Base-by-base conservation (phyloP, 225 moss, liverwort and hornwort species). In the Bryoerythrophyllum caledonicum region DNA sequence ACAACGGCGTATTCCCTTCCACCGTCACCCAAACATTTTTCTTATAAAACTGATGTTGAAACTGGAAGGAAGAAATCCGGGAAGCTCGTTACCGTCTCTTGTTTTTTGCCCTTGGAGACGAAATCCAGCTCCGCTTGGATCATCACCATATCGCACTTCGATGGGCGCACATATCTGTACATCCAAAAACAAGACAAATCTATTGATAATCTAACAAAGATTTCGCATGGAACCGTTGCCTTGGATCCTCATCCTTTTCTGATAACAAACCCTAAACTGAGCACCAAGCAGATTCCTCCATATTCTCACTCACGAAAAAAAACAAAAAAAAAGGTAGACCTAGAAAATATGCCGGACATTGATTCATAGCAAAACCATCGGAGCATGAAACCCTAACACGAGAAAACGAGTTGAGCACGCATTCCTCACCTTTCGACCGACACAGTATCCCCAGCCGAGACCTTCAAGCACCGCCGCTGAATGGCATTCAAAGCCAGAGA, bases 51-150 rank as follows among this genome's bases (percentile, higher is more conserved):
- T 2, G 8, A 28, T 21, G 40, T 30, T 40, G 57, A 63, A 69
- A 72, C 28, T 68, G 54, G 49, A 46, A 20, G 13, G 10, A 60
- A 19, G 7, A 58, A 57, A 70, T 63, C 44, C 65, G 65, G 7
- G 19, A 21, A 63, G 56, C 20, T 73, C 55, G 32, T 40, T 28
- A 59, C 93, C 81, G 85, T 88, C 76, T 94, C 96, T 34, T 79
- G 78, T 66, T 84, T 96, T 58, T 86, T 91, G 60, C 76, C 87
- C 79, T 48, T 83, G 34, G 82, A 76, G 51, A 88, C 9, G 57
- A 91, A 92, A 34, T 92, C 90, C 76, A 97, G 60, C 80, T 96
- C 96, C 63, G 82, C 80, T 48, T 82, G 83, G 38, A 96, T 41
- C 67, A 90, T 15, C 63, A 86, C 85, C 72, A 96, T 54, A 57